phyloP scores from a whole-genome alignment of 1,284 basidiomycete species.

The Bothia castanella region DNA sequence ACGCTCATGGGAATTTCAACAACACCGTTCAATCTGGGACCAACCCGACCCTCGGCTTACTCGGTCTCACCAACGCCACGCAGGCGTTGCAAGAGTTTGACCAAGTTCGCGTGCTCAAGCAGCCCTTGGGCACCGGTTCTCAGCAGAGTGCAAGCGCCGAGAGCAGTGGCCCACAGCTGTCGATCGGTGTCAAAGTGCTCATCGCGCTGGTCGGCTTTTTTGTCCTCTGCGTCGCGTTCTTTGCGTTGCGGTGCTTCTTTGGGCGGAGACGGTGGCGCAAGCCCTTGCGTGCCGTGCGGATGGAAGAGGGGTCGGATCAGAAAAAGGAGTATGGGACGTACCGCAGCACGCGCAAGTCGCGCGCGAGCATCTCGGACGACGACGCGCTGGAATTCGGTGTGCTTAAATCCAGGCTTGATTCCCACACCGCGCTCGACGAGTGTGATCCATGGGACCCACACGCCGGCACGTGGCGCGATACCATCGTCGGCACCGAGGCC shows the following conservation, averaged over 20 bases:
- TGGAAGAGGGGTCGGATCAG: slow-evolving; percentile 9
- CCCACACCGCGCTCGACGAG: slow-evolving; percentile 1
- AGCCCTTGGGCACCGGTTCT: slow-evolving; percentile 42
- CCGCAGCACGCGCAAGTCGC: slow-evolving; percentile 21
- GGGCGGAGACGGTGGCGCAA: slow-evolving; percentile 36
- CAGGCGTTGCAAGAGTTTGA: slow-evolving; percentile 61
- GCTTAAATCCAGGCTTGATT: slow-evolving; percentile 12
- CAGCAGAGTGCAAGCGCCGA: background rate
- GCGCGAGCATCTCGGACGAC: slow-evolving; percentile 19
- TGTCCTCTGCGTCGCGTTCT: slow-evolving; percentile 49
- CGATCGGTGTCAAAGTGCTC: slow-evolving; percentile 58
- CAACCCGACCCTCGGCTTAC: slow-evolving; percentile 52
- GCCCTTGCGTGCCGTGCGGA: slow-evolving; percentile 5
- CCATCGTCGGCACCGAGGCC: slow-evolving; percentile 31
- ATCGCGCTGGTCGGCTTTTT: slow-evolving; percentile 56
- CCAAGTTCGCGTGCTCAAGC: slow-evolving; percentile 57
- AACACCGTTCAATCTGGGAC: slow-evolving; percentile 26
- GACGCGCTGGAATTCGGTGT: slow-evolving; percentile 26
- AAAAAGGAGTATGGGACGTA: slow-evolving; percentile 19
- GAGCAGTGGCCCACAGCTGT: slow-evolving; percentile 37
- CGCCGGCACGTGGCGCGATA: slow-evolving; percentile 24
- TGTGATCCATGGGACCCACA: slow-evolving; percentile 27
- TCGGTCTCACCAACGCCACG: slow-evolving; percentile 56
- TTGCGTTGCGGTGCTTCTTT: slow-evolving; percentile 49
- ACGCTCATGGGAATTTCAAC: slow-evolving; percentile 44